These are phyloP conservation scores for Lathyrus sativus DNA, from an alignment of 306 rosid genomes.

Conservation along the genomic window DNA sequence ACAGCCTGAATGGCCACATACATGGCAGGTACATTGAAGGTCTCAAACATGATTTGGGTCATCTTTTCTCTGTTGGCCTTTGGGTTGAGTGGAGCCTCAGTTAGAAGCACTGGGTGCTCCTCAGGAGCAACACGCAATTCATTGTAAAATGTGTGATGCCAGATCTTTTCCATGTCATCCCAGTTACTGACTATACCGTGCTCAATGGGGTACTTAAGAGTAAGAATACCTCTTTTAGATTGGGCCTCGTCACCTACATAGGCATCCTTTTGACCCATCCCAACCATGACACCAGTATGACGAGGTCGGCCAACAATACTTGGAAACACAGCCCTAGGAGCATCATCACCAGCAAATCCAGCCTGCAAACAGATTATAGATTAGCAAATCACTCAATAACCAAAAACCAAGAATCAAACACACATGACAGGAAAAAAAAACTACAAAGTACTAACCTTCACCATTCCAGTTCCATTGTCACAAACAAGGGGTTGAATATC, in stretches of 20 bases:
- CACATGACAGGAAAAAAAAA: neutral
- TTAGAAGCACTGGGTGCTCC: slow-evolving; percentile 96
- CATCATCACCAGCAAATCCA: slow-evolving; percentile 98
- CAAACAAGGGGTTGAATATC: slow-evolving; percentile 98
- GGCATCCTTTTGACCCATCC: slow-evolving; percentile 99
- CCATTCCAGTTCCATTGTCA: slow-evolving; percentile 99
- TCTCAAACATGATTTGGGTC: slow-evolving; percentile 98
- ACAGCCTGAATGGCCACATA: slow-evolving; percentile 97
- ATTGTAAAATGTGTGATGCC: slow-evolving; percentile 99
- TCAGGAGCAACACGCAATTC: slow-evolving; percentile 98
- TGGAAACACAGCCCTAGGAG: slow-evolving; percentile 97
- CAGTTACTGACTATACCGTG: slow-evolving; percentile 98
- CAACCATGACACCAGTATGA: slow-evolving; percentile 98
- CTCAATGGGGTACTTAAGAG: slow-evolving; percentile 94
- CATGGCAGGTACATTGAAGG: slow-evolving; percentile 98
- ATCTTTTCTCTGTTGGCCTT: slow-evolving; percentile 98
- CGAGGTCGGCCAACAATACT: slow-evolving; percentile 97
- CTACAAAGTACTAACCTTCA: slow-evolving; percentile 64
- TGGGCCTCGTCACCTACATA: slow-evolving; percentile 98
- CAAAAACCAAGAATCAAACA: slow-evolving; percentile 4
- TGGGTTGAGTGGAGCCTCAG: slow-evolving; percentile 97
- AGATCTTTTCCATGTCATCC: slow-evolving; percentile 99
- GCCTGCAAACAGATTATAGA: slow-evolving; percentile 54
- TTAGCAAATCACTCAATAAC: neutral
- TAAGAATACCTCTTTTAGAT: slow-evolving; percentile 96